Conservation (phyloP, 73 alveolate species). For the Breviolum minutum region DNA sequence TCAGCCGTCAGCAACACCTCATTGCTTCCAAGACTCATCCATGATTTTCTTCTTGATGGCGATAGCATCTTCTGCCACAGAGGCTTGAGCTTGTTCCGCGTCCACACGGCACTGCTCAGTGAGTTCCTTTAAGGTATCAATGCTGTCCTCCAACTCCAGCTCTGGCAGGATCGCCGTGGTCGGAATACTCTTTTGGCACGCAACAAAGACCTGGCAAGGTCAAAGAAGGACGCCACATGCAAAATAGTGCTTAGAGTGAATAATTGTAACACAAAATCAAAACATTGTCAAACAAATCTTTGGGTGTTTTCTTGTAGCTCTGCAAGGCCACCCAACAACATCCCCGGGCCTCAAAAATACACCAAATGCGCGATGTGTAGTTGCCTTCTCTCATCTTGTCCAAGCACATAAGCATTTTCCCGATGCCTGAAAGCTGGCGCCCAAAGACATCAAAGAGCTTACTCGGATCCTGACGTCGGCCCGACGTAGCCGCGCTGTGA, state of each 20-base stretch:
- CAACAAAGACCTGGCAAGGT: conserved; percentile 39
- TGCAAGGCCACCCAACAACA: too few relatives aligned
- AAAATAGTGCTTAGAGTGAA: background rate
- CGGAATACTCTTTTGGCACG: conserved; percentile 24
- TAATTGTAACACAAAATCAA: background rate
- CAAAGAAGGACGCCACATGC: background rate
- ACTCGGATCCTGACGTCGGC: too few relatives aligned
- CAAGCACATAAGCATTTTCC: conserved; percentile 50
- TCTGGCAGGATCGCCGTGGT: conserved; percentile 38
- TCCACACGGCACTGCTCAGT: conserved; percentile 42
- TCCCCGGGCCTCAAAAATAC: background rate
- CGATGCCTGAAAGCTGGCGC: background rate
- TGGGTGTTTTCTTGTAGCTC: too few relatives aligned
- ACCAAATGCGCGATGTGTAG: conserved; percentile 3
- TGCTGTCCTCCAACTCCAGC: background rate
- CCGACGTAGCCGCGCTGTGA: too few relatives aligned
- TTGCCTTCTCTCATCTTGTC: background rate
- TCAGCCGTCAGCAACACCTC: background rate
- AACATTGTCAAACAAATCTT: background rate
- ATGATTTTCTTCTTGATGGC: conserved; percentile 18
- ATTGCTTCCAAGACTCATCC: background rate
- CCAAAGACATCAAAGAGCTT: conserved; percentile 4
- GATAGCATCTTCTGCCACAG: conserved; percentile 2
- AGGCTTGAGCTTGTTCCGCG: conserved; percentile 21
- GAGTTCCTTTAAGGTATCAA: conserved; percentile 29